Base-by-base conservation (phyloP, 305 asterid species). In the Coffea humblotiana region DNA sequence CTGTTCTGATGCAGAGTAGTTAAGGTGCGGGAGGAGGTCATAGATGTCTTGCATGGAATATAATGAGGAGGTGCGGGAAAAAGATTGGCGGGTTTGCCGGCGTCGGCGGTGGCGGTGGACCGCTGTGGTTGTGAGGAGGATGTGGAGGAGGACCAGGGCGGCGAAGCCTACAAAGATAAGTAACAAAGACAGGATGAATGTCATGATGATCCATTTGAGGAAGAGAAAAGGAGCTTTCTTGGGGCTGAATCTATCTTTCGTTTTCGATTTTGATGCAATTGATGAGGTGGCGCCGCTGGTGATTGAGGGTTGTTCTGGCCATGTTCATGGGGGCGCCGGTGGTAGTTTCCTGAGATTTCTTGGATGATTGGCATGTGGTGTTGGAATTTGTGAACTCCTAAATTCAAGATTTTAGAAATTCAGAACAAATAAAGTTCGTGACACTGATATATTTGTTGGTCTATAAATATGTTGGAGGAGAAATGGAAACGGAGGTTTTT, bases 131-230 rank as follows among this genome's bases (percentile, higher is more conserved):
- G 81, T 65, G 25, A 87, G 63, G 74, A 84, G 56, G 47, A 86
- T 82, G 77, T 84, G 85, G 15, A 82, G 71, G 70, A 85, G 78
- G 6, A 83, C 72, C 23, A 87, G 64, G 69, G 86, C 88, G 0
- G 86, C 84, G 73, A 87, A 78, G 49, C 86, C 82, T 23, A 84
- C 81, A 63, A 85, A 85, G 60, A 85, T 40, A 13, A 86, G 78
- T 68, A 87, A 84, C 45, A 87, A 80, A 71, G 83, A 81, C 19
- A 87, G 81, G 2, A 82, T 25, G 12, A 81, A 75, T n/a, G 83
- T 77, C 89, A 87, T 87, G 45, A 84, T 78, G 65, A 80, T 21
- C 60, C 88, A 87, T 80, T 84, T 87, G 72, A 84, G 78, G 75
- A 84, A 78, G 25, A 87, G 81, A 77, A 69, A 54, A 84, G 67